phyloP scores from a whole-genome alignment of 192 early-diverging fungal species.

The Diversispora eburnea region DNA sequence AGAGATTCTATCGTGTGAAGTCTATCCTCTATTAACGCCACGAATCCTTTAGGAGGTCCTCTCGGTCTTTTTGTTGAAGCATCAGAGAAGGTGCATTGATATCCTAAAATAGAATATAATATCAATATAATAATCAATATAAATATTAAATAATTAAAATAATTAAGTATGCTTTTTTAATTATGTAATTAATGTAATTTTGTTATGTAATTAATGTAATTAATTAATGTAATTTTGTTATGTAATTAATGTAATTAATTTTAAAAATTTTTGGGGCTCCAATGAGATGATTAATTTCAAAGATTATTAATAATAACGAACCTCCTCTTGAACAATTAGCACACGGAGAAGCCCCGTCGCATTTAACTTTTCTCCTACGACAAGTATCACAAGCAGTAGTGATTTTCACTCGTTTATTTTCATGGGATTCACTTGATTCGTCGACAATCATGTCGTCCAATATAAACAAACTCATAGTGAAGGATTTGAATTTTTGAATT shows the following conservation, averaged over 20 bases:
- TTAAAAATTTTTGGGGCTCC: too few species aligned
- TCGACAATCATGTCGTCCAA: conserved; percentile 28
- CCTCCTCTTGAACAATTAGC: conserved; percentile 32
- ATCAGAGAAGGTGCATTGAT: conserved; percentile 26
- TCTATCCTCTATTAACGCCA: conserved; percentile 59
- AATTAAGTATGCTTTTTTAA: background rate
- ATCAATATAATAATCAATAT: background rate
- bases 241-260: background rate
- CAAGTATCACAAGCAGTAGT: conserved; percentile 43
- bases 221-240: too few species aligned
- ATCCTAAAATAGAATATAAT: conserved; percentile 4
- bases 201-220: conserved; percentile 1
- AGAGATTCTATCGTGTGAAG: conserved; percentile 52
- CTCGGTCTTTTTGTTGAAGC: conserved; percentile 22
- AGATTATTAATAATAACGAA: background rate
- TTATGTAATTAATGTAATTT: too few species aligned
- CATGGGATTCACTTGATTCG: conserved; percentile 14
- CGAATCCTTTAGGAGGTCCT: conserved; percentile 65
- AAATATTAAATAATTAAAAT: too few species aligned
- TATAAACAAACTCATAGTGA: conserved; percentile 7
- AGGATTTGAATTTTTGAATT: background rate
- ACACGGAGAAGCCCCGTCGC: conserved; percentile 41
- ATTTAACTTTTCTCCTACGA: conserved; percentile 44
- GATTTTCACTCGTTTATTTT: conserved; percentile 42
- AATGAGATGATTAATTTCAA: background rate